A percentile compares a stretch with the other conserved stretches of the same genome.
Conservation (phyloP, 371 early-diverging fungal species). For the Phascolomyces articulosus region DNA sequence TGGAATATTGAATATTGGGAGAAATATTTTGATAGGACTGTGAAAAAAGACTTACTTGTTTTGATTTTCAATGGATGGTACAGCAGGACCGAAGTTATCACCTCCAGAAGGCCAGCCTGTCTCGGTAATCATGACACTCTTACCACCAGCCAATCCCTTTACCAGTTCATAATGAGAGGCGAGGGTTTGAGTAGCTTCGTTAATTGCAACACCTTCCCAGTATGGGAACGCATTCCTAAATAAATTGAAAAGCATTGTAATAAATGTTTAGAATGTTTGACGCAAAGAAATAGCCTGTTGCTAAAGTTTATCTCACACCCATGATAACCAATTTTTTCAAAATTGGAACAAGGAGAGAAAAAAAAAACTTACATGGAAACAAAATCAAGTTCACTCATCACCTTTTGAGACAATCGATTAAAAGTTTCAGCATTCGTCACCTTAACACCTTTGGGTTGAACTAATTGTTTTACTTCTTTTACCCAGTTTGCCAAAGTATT, state of each 20-base stretch:
- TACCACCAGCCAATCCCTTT: conserved; percentile 41
- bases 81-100: conserved; percentile 46
- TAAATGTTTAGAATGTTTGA: neutral
- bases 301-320: too few relatives aligned
- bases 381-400: conserved; percentile 60
- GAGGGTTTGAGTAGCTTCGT: conserved; percentile 47
- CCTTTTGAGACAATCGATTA: conserved; percentile 45
- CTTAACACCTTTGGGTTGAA: conserved; percentile 31
- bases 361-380: conserved; percentile 52
- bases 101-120: conserved; percentile 73
- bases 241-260: neutral
- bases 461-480: conserved; percentile 30
- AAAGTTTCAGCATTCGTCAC: conserved; percentile 66
- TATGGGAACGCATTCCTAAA: conserved; percentile 66
- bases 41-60: conserved; percentile 42
- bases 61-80: conserved; percentile 56
- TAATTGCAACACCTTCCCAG: conserved; percentile 65
- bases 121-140: conserved; percentile 64
- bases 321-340: too few relatives aligned
- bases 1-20: too few relatives aligned
- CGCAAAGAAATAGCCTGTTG: too few relatives aligned
- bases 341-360: too few relatives aligned
- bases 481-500: conserved; percentile 40
- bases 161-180: conserved; percentile 53
- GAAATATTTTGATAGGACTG: too few relatives aligned